Evolutionary conservation across 306 rosid genomes (phyloP).

Genomic region (Quercus dentata): DNA sequence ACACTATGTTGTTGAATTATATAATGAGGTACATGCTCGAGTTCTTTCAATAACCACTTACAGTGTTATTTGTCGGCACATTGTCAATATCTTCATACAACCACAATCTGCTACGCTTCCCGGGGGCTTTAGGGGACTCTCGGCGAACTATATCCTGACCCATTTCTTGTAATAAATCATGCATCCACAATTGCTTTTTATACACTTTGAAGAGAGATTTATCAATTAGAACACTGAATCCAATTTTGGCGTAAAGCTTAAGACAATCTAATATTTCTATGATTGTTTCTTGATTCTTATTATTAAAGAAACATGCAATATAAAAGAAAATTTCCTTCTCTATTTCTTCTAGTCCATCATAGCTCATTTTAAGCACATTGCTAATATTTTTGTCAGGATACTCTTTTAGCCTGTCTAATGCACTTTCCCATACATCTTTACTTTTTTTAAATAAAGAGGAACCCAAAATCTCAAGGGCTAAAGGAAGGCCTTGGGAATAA

Average conservation of each 20-base stretch:
- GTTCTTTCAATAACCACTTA: not conserved
- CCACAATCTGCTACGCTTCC: constrained; percentile 11
- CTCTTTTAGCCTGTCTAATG: not conserved
- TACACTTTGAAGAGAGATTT: constrained; percentile 6
- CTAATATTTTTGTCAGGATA: not conserved
- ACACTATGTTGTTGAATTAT: no score
- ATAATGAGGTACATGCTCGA: not conserved
- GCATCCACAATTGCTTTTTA: not conserved
- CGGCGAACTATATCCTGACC: constrained; percentile 1
- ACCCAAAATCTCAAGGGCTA: not conserved
- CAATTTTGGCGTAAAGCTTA: not conserved
- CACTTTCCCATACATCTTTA: not conserved
- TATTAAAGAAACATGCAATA: constrained; percentile 21
- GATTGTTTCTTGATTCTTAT: not conserved
- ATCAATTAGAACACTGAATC: constrained; percentile 2
- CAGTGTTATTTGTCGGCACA: not conserved
- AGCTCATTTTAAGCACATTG: not conserved
- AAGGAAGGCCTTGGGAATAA: constrained; percentile 7
- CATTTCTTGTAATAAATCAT: constrained; percentile 21
- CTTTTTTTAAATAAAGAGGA: not conserved
- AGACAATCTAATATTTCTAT: not conserved
- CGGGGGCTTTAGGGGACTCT: not conserved
- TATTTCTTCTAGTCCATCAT: not conserved
- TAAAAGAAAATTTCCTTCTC: constrained; percentile 7
- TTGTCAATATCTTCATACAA: constrained; percentile 5